Evolutionary conservation across 208 protist genomes (phyloP).

Genomic region (Paratrypanosoma confusum): DNA sequence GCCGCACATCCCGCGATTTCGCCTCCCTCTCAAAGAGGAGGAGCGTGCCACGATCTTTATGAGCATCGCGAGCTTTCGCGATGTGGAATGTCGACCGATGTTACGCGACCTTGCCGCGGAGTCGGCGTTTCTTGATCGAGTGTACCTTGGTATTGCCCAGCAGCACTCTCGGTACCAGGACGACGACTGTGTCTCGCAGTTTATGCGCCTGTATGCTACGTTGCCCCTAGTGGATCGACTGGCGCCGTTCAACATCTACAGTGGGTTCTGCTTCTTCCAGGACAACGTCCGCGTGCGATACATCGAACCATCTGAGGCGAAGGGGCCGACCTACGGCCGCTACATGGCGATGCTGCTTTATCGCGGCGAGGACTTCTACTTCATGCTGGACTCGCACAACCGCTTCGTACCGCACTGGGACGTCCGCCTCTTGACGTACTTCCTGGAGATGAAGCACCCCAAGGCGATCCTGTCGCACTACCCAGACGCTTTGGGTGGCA

Average conservation of each 20-base stretch:
- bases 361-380: constrained; percentile 41
- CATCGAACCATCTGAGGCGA: constrained; percentile 30
- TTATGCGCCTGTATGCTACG: background rate
- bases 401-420: constrained; percentile 68
- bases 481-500: constrained; percentile 25
- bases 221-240: background rate
- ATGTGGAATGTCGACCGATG: constrained; percentile 69
- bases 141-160: constrained; percentile 82
- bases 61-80: constrained; percentile 81
- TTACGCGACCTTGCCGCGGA: constrained; percentile 53
- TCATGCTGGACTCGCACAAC: constrained; percentile 81
- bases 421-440: constrained; percentile 18
- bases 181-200: too few species aligned
- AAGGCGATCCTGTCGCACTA: constrained; percentile 75
- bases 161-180: too few species aligned
- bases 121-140: constrained; percentile 48
- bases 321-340: constrained; percentile 69
- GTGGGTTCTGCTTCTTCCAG: constrained; percentile 32
- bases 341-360: constrained; percentile 81
- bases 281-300: constrained; percentile 37
- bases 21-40: too few species aligned
- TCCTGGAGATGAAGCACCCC: constrained; percentile 19
- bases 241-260: background rate
- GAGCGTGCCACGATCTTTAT: constrained; percentile 89
- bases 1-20: too few species aligned